Evolutionary conservation across 306 rosid genomes (phyloP), one percentile per base, ranked within the genome.

Genomic region (Rosa persica): DNA sequence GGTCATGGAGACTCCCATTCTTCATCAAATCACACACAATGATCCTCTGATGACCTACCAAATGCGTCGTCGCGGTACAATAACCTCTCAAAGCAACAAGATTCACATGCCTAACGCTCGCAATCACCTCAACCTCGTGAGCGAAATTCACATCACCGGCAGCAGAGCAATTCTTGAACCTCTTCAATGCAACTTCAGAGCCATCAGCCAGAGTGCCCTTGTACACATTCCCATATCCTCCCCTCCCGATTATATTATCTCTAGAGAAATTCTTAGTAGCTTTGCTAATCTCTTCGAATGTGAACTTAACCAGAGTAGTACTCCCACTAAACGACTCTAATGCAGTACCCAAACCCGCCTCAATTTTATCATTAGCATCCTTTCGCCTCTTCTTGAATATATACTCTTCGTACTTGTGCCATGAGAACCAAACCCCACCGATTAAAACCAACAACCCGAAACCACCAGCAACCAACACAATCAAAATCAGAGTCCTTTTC

Each of bases 201-300:
- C 97, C 98, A 80, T 95, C 98, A 0, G 38, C 70, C 44, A 95
- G 57, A 0, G 82, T 12, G 10, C 99, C 99, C 72, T 81, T 91
- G 25, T 95, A 95, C 77, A 95, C 99, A 85, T 95, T 95, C 22
- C 99, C 99, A 76, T 91, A 95, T 16, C 99, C 99, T 20, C 99
- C 99, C 67, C 89, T 89, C 22, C 99, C 99, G 43, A 95, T 82
- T 44, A 95, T 86, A 52, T 80, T 67, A 2, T 91, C 96, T 85
- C 94, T 87, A 0, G 89, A 74, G 77, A 95, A 95, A 79, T 88
- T 90, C 87, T 87, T 86, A 1, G 99, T 95, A 0, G 98, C 93
- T 58, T 88, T 86, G 78, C 78, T 90, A 68, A 95, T 83, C 5
- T 91, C 97, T 1, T 93, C 98, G 30, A 89, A 89, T 4, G 84